phyloP scores from a whole-genome alignment of 208 protist genomes.

The Crithidia acanthocephali region DNA sequence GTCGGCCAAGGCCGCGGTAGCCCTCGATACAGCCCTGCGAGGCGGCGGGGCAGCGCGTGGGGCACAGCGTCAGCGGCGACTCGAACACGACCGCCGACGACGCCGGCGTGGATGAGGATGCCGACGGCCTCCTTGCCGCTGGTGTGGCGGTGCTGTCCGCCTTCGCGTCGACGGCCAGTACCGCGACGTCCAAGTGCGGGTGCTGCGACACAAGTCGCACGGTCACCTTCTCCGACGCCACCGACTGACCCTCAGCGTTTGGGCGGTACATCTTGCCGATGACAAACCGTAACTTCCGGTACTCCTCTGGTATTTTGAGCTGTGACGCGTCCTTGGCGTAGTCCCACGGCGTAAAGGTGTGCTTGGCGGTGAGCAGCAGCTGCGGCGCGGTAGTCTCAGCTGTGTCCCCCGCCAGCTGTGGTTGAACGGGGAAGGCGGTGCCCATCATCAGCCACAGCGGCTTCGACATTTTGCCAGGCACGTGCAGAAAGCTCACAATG shows the following conservation, averaged over 20 bases:
- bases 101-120: neutral
- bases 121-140: neutral
- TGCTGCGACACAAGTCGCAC: constrained; percentile 60
- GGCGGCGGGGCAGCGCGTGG: constrained; percentile 3
- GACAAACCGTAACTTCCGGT: constrained; percentile 73
- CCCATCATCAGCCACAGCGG: constrained; percentile 90
- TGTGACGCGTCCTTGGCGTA: constrained; percentile 51
- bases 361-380: constrained; percentile 79
- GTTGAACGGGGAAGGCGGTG: constrained; percentile 57
- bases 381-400: neutral
- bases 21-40: constrained; percentile 37
- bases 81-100: neutral
- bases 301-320: constrained; percentile 83
- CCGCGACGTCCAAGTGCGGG: constrained; percentile 61
- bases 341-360: constrained; percentile 81
- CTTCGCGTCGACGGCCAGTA: constrained; percentile 35
- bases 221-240: constrained; percentile 22
- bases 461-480: constrained; percentile 81
- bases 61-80: constrained; percentile 18
- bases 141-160: neutral
- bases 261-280: constrained; percentile 49
- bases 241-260: constrained; percentile 31
- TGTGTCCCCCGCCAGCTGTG: neutral
- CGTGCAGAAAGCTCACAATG: constrained; percentile 79
- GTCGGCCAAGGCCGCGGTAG: constrained; percentile 59